Evolutionary conservation across 75 land plant species (phyloP).

Genomic region (Cryptomeria japonica): DNA sequence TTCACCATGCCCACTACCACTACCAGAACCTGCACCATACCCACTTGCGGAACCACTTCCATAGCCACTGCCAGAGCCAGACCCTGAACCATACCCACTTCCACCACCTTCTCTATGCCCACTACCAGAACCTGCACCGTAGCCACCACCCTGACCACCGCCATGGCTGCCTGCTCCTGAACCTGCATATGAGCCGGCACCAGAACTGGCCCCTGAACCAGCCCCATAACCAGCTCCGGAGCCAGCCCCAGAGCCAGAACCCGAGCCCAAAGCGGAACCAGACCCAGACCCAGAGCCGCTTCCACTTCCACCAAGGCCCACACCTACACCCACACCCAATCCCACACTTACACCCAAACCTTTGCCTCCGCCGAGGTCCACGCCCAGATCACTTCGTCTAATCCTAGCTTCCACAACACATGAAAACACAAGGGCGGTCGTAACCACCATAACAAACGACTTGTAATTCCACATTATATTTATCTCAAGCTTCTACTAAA

Average conservation of each 20-base stretch:
- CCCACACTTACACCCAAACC: neutral
- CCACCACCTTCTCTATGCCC: no score
- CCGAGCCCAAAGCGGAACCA: neutral
- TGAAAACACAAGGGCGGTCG: neutral
- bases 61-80: no score
- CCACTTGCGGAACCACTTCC: neutral
- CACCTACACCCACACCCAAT: neutral
- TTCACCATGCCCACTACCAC: neutral
- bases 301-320: neutral
- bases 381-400: neutral
- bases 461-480: neutral
- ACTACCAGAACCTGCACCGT: no score
- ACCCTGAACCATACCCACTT: no score
- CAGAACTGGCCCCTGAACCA: neutral
- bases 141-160: neutral
- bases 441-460: neutral
- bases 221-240: neutral
- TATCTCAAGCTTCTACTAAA: no score
- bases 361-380: neutral
- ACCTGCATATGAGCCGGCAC: neutral
- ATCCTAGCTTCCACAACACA: neutral
- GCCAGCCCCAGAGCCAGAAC: neutral
- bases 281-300: neutral
- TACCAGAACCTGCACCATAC: neutral
- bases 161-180: neutral